Evolutionary conservation across 345 rosid species (phyloP), one percentile per base, ranked within the genome.

Genomic region (Streptanthus diversifolius): DNA sequence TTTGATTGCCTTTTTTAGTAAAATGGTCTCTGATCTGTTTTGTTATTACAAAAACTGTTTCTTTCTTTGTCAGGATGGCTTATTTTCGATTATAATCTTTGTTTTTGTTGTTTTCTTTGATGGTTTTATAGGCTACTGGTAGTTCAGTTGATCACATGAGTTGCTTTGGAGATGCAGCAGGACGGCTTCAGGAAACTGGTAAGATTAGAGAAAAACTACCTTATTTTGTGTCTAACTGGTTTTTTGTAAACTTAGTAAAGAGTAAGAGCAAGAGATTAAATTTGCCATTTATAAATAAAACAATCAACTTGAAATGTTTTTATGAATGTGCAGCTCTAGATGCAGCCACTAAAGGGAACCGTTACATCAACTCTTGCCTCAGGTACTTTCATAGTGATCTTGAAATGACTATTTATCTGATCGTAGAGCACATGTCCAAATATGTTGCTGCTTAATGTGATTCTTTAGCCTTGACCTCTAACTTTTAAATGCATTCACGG

Each of bases 261-360:
- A 58, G 29, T 32, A 10, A 11, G 22, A 51, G 61, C 10, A n/a
- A 10, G 12, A 29, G 67, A 7, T 49, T 68, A 14, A 15, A 7
- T 32, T 59, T 49, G 22, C 30, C 12, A 14, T 48, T 10, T 48
- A 15, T 59, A 14, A 27, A 1, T 33, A 21, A 45, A 17, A 22
- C 18, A 15, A 17, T 36, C 8, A 43, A 13, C 49, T 32, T 61
- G 27, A 68, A 8, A n/a, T 1, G 7, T 36, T 55, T 56, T 57
- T 27, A 37, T 52, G 25, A 32, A 17, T 60, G 40, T 68, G 70
- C 77, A 91, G 97, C 92, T 36, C 85, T 93, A 19, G 96, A 91
- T 82, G 96, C 91, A 33, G 88, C 97, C 19, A 89, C 93, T 1
- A 89, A 89, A 80, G 98, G 98, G 29, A 93, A 91, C 35, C 89